A percentile compares a stretch with the other conserved stretches of the same genome.
Conservation (phyloP, 2,329 filamentous ascomycete species). For the Pyrenophora seminiperda region DNA sequence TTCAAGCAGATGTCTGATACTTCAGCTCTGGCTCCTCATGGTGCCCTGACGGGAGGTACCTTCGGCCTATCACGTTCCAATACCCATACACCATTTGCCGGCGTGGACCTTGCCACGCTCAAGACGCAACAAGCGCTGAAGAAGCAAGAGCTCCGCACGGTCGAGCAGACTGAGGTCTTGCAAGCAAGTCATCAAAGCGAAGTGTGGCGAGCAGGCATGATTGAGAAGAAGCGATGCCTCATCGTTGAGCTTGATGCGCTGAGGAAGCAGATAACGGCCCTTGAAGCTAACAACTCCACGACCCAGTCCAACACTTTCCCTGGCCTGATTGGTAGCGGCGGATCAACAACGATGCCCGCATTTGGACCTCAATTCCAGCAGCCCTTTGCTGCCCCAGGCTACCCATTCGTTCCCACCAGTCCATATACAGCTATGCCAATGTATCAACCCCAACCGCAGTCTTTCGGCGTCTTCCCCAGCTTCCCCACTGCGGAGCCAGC, state of each 20-base stretch:
- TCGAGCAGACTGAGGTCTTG: slow-evolving; percentile 46
- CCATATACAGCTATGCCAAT: slow-evolving; percentile 36
- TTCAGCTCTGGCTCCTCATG: slow-evolving; percentile 18
- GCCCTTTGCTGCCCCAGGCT: slow-evolving; percentile 30
- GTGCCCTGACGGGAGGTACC: slow-evolving; percentile 13
- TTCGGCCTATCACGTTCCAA: slow-evolving; percentile 22
- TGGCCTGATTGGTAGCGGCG: slow-evolving; percentile 13
- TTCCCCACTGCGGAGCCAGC: slow-evolving; percentile 28
- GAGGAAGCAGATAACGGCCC: slow-evolving; percentile 41
- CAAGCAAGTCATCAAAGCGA: slow-evolving; percentile 41
- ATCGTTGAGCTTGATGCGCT: slow-evolving; percentile 46
- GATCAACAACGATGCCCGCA: slow-evolving; percentile 17
- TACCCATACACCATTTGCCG: slow-evolving; percentile 30
- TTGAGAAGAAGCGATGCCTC: slow-evolving; percentile 44
- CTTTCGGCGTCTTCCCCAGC: slow-evolving; percentile 26
- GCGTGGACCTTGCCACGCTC: slow-evolving; percentile 33
- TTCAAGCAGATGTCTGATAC: slow-evolving; percentile 20
- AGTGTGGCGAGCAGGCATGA: slow-evolving; percentile 40
- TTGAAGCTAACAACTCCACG: slow-evolving; percentile 26
- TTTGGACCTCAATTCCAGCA: slow-evolving; percentile 37
- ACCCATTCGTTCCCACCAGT: slow-evolving; percentile 27
- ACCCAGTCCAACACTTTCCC: slow-evolving; percentile 16
- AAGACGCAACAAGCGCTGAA: slow-evolving; percentile 37
- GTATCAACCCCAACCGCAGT: slow-evolving; percentile 27
- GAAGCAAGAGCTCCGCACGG: slow-evolving; percentile 42